A percentile compares a stretch with the other conserved stretches of the same genome.
phyloP scores from a whole-genome alignment of 2,329 filamentous ascomycete genomes.

The Trichoderma pleuroti region DNA sequence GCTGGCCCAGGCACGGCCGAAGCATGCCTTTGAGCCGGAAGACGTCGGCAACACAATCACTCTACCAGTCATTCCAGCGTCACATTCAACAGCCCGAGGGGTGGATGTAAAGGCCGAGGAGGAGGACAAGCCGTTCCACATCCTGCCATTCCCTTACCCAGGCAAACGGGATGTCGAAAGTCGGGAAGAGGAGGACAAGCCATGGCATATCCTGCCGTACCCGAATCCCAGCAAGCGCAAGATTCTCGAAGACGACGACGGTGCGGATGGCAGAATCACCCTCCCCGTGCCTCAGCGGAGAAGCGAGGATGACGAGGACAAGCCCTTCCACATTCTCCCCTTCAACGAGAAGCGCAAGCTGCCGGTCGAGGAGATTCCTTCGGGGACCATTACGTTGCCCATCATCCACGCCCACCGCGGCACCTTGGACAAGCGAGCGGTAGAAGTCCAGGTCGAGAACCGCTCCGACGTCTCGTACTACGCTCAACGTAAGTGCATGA shows the following conservation, averaged over 20 bases:
- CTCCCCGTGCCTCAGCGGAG: slow-evolving; percentile 17
- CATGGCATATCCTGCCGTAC: slow-evolving; percentile 2
- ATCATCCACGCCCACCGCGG: slow-evolving; percentile 31
- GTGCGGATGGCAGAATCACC: slow-evolving; percentile 15
- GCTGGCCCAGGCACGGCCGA: slow-evolving; percentile 19
- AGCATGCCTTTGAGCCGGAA: slow-evolving; percentile 16
- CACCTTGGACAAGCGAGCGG: slow-evolving; percentile 39
- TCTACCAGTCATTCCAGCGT: not conserved
- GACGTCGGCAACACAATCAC: slow-evolving; percentile 8
- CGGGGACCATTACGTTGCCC: slow-evolving; percentile 29
- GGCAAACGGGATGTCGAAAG: not conserved
- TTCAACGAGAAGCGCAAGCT: slow-evolving; percentile 10
- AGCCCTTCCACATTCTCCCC: slow-evolving; percentile 13
- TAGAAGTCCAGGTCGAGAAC: slow-evolving; percentile 46
- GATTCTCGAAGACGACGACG: slow-evolving; percentile 5
- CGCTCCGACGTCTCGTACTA: slow-evolving; percentile 54
- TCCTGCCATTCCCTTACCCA: not conserved
- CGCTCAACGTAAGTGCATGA: slow-evolving; percentile 41
- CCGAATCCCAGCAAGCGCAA: slow-evolving; percentile 1
- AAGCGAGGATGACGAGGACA: not conserved
- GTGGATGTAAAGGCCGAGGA: not conserved
- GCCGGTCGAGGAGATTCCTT: slow-evolving; percentile 11
- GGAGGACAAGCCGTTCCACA: not conserved
- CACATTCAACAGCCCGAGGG: not conserved
- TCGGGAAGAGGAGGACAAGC: not conserved